Evolutionary conservation across 2,329 filamentous ascomycete species (phyloP).

Genomic region (Tolypocladium endophyticum): DNA sequence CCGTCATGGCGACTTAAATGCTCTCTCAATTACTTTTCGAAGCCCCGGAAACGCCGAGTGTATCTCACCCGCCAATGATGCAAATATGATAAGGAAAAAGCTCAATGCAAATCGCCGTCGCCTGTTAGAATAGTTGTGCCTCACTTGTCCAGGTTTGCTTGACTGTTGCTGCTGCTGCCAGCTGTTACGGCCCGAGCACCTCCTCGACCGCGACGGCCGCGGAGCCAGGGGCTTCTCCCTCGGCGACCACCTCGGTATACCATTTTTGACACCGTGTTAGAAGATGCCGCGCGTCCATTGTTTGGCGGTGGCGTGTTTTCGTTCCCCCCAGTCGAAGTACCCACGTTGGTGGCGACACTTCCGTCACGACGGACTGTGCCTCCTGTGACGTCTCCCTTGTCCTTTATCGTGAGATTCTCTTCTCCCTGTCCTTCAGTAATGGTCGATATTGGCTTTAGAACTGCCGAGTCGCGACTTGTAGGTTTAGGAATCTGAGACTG

Average conservation of each 20-base stretch:
- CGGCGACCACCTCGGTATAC: slow-evolving; percentile 13
- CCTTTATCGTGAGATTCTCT: not conserved
- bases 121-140: not conserved
- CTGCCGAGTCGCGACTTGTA: slow-evolving; percentile 5
- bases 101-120: not conserved
- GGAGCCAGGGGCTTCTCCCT: slow-evolving; percentile 13
- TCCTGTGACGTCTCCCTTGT: not conserved
- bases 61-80: not conserved
- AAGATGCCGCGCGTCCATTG: not conserved
- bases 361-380: not conserved
- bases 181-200: not conserved
- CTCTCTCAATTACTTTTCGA: not conserved
- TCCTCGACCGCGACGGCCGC: slow-evolving; percentile 16
- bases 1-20: not conserved
- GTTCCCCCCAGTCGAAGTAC: not conserved
- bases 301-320: slow-evolving; percentile 7
- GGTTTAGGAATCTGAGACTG: slow-evolving; percentile 15
- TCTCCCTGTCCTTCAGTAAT: slow-evolving; percentile 1
- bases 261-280: slow-evolving; percentile 1
- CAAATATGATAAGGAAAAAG: not conserved
- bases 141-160: not conserved
- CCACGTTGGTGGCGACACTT: not conserved
- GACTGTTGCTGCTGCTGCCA: not conserved
- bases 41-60: not conserved
- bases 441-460: slow-evolving; percentile 3